phyloP scores from a whole-genome alignment of 1,284 basidiomycete species.

The Pseudozyma tsukubaensis region DNA sequence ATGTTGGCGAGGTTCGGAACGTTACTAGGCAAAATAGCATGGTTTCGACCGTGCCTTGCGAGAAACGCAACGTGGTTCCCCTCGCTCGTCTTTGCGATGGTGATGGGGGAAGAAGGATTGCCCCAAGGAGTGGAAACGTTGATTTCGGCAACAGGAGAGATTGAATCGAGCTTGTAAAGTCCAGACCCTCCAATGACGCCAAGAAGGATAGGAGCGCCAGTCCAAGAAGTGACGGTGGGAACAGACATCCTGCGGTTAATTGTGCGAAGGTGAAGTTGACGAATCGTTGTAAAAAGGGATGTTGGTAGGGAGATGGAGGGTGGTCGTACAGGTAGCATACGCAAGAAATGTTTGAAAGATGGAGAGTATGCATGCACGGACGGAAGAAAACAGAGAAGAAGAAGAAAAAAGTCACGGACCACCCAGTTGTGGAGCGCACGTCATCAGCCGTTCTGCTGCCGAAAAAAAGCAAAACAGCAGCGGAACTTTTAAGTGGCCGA shows the following conservation, averaged over 20 bases:
- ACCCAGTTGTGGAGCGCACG: constrained; percentile 9
- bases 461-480: too few relatives aligned
- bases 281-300: not conserved
- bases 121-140: constrained; percentile 83
- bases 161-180: constrained; percentile 65
- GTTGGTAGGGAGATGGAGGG: not conserved
- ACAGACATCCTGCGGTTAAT: constrained; percentile 23
- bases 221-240: constrained; percentile 35
- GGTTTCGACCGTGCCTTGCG: constrained; percentile 85
- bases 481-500: not conserved
- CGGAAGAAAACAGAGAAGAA: constrained; percentile 4
- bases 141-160: constrained; percentile 61
- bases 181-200: constrained; percentile 67
- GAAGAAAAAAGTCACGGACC: constrained; percentile 12
- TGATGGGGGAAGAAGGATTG: constrained; percentile 87
- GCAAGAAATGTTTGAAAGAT: not conserved
- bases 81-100: constrained; percentile 82
- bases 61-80: constrained; percentile 86
- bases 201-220: constrained; percentile 50
- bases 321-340: not conserved
- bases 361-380: not conserved
- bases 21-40: constrained; percentile 71
- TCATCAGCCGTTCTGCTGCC: constrained; percentile 3
- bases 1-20: constrained; percentile 88
- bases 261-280: not conserved